phyloP scores from a whole-genome alignment of 1,284 basidiomycete species.

The Porogramme epimiltina region DNA sequence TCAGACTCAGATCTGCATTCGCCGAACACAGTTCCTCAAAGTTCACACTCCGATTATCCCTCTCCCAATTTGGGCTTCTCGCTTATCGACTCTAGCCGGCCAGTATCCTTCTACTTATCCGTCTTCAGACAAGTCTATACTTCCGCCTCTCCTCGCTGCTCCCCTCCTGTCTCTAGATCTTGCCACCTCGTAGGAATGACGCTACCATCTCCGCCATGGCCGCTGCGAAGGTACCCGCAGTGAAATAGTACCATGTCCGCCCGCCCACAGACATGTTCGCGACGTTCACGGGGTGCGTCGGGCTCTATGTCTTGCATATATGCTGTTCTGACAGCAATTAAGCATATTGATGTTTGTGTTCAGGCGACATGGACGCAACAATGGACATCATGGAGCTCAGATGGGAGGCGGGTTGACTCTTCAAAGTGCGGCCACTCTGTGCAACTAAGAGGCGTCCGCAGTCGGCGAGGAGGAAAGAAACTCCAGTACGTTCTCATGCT shows the following conservation, averaged over 20 bases:
- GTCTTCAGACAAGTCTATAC: slow-evolving; percentile 21
- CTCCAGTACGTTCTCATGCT: slow-evolving; percentile 75
- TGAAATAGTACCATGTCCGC: slow-evolving; percentile 34
- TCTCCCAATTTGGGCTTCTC: no score
- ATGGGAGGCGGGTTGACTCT: slow-evolving; percentile 98
- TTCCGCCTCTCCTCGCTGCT: slow-evolving; percentile 4
- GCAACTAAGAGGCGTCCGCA: slow-evolving; percentile 86
- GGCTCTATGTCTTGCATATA: not conserved
- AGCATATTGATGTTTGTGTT: slow-evolving; percentile 70
- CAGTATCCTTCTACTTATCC: no score
- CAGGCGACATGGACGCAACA: slow-evolving; percentile 94
- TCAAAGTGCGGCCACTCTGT: slow-evolving; percentile 97
- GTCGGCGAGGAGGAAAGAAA: slow-evolving; percentile 80
- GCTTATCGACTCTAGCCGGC: no score
- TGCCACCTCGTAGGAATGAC: slow-evolving; percentile 18
- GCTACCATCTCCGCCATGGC: slow-evolving; percentile 28
- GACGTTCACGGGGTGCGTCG: slow-evolving; percentile 94
- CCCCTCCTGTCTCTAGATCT: slow-evolving; percentile 12
- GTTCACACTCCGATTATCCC: no score
- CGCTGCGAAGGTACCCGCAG: slow-evolving; percentile 3
- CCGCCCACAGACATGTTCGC: slow-evolving; percentile 73
- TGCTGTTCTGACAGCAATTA: slow-evolving; percentile 8
- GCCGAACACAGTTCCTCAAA: no score
- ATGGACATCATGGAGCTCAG: slow-evolving; percentile 99
- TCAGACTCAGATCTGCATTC: no score